These are phyloP conservation scores for Asterochloris erici DNA, from an alignment of 139 green algal genomes.

Conservation along the genomic window DNA sequence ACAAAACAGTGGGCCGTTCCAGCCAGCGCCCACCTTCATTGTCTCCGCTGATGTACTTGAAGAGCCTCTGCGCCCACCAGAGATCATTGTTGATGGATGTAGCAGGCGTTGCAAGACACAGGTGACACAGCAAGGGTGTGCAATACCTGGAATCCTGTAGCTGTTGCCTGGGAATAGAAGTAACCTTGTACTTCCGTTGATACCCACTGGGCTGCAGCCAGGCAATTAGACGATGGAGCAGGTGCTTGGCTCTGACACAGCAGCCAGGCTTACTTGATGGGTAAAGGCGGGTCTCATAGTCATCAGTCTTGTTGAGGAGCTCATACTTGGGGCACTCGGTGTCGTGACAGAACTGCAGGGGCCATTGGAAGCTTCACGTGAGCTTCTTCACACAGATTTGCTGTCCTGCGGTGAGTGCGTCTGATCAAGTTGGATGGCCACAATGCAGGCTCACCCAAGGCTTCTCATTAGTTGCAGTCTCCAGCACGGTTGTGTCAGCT, in stretches of 20 bases:
- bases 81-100: background rate
- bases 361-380: too few relatives aligned
- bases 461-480: too few relatives aligned
- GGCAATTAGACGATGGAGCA: background rate
- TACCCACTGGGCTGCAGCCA: conserved; percentile 46
- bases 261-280: background rate
- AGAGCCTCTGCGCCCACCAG: conserved; percentile 36
- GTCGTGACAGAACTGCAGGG: conserved; percentile 61
- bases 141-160: conserved; percentile 62
- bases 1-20: too few relatives aligned
- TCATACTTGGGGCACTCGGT: conserved; percentile 54
- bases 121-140: background rate
- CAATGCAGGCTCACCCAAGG: too few relatives aligned
- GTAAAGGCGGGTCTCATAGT: conserved; percentile 35
- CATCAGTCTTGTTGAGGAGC: conserved; percentile 31
- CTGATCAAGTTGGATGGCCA: too few relatives aligned
- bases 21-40: conserved; percentile 41
- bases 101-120: background rate
- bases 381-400: too few relatives aligned
- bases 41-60: conserved; percentile 55
- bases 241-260: background rate
- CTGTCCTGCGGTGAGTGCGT: too few relatives aligned
- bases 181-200: conserved; percentile 53
- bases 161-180: conserved; percentile 45
- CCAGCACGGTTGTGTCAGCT: too few relatives aligned